Base-by-base conservation (phyloP, 2,329 filamentous ascomycete genomes). In the Fusarium longipes region DNA sequence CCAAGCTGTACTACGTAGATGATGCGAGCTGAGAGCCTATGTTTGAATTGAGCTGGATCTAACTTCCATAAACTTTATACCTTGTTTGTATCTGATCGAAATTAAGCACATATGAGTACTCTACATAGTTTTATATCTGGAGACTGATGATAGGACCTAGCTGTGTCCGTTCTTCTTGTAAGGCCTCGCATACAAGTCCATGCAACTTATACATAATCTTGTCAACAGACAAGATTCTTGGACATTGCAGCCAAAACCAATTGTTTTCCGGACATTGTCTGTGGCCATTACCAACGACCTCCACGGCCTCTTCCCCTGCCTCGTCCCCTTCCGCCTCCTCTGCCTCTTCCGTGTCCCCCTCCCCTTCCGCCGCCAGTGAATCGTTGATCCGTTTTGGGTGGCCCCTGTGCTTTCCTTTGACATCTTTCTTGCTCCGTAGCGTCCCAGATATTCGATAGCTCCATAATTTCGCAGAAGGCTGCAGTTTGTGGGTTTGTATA, bases 401-500 rank as follows among this genome's bases (percentile, higher is more conserved):
- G 89, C 0, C 89, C 90, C 22, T 77, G 80, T n/a, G 75, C 79
- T 76, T 84, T 86, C 59, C 90, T 84, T 60, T 83, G 82, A 15
- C 81, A 79, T 49, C 89, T 85, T 76, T 97, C 92, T 72, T 93
- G 89, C 4, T 90, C 86, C n/a, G 81, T 88, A 3, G 91, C 86
- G 70, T 91, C 84, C 82, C 88, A 97, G 11, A 89, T 83, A 76
- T 98, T 97, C 8, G 86, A 81, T 32, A 99, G 89, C 10, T 86
- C 89, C 2, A 98, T 73, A 55, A 98, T 79, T 56, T 89, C 82
- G 77, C 96, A 99, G 75, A 95, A 98, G 5, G 83, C 79, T n/a
- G 82, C 82, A 8, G 93, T 98, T 79, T 98, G 95, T 14, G 91
- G 90, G 74, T 96, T 98, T 6, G 88, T 93, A 76, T 95, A 95